Evolutionary conservation across 257 asterid species (phyloP).

Genomic region (Solanum pinnatisectum): DNA sequence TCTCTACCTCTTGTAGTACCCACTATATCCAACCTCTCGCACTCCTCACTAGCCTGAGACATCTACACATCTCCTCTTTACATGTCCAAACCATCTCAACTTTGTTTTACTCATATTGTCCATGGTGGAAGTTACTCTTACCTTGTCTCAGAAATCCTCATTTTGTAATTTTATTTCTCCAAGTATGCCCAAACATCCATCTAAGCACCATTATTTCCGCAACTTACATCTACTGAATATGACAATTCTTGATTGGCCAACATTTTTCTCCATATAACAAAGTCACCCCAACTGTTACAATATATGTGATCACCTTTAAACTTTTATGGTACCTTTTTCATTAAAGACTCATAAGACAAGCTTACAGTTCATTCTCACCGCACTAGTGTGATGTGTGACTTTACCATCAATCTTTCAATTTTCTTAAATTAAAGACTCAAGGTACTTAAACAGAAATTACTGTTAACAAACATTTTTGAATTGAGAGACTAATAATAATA

Average conservation of each 20-base stretch:
- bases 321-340: not conserved
- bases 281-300: no score
- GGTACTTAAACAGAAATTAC: not conserved
- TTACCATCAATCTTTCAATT: not conserved
- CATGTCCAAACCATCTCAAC: not conserved
- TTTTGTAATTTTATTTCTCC: no score
- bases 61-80: not conserved
- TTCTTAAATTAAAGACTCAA: not conserved
- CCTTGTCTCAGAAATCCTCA: no score
- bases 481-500: not conserved
- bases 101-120: no score
- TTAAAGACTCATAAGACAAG: not conserved
- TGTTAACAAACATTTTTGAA: not conserved
- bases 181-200: not conserved
- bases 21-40: not conserved
- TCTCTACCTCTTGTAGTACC: not conserved
- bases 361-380: not conserved
- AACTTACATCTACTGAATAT: no score
- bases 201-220: not conserved
- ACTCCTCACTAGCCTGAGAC: not conserved
- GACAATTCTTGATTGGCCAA: not conserved
- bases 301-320: not conserved
- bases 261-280: not conserved
- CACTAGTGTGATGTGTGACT: not conserved
- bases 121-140: no score